Conservation (phyloP, 2,329 filamentous ascomycete species). For the Xylariales sp. region DNA sequence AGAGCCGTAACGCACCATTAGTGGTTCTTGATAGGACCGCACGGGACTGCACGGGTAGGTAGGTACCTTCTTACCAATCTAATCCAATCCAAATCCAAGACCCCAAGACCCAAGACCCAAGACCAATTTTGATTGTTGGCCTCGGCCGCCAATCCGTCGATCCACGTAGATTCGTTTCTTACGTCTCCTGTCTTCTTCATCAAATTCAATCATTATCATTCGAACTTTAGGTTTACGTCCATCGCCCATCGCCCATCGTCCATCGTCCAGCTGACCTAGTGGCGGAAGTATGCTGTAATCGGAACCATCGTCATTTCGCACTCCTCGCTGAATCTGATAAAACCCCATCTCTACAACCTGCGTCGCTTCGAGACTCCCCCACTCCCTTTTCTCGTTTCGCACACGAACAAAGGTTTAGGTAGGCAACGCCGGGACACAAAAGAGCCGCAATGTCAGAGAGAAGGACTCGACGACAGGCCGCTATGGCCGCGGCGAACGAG, state of each 20-base stretch:
- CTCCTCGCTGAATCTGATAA: slow-evolving; percentile 10
- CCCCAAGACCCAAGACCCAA: slow-evolving; percentile 3
- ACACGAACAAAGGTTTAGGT: slow-evolving; percentile 4
- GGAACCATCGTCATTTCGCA: slow-evolving; percentile 3
- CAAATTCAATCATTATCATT: background rate
- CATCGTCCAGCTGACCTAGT: background rate
- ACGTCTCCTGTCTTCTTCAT: slow-evolving; percentile 21
- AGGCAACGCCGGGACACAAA: background rate
- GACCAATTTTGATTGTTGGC: slow-evolving; percentile 35
- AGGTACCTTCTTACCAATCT: background rate
- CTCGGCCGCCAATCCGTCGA: slow-evolving; percentile 30
- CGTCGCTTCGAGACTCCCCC: slow-evolving; percentile 1
- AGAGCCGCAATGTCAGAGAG: slow-evolving; percentile 45
- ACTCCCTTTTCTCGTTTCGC: background rate
- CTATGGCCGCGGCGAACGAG: slow-evolving; percentile 43
- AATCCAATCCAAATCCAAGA: slow-evolving; percentile 8
- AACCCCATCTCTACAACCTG: background rate
- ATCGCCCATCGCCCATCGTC: background rate
- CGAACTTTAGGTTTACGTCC: background rate
- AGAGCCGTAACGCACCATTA: background rate
- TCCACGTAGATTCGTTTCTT: slow-evolving; percentile 20
- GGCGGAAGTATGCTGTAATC: slow-evolving; percentile 13
- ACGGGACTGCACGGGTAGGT: too few relatives aligned
- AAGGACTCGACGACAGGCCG: slow-evolving; percentile 47
- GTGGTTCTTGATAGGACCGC: background rate